Percentiles rank a stretch among this genome's conserved stretches.
Conservation (phyloP, 2,329 filamentous ascomycete genomes). For the Lachnellula occidentalis region DNA sequence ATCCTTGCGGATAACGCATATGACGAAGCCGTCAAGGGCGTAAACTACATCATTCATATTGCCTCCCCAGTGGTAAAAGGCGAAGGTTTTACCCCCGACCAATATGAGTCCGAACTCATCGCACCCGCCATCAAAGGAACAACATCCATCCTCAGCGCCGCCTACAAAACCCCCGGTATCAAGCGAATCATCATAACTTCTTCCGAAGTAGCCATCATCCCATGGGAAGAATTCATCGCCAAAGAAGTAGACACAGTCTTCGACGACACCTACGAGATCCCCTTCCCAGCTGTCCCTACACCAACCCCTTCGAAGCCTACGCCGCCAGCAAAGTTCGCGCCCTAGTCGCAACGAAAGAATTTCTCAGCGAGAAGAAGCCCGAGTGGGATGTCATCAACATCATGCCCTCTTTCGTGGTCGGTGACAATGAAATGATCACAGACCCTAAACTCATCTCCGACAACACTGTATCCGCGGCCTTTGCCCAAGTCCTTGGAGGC, state of each 20-base stretch:
- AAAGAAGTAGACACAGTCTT: slow-evolving; percentile 22
- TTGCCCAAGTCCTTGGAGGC: slow-evolving; percentile 15
- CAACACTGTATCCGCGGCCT: slow-evolving; percentile 13
- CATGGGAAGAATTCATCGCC: slow-evolving; percentile 18
- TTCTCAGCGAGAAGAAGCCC: slow-evolving; percentile 18
- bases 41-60: slow-evolving; percentile 33
- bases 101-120: slow-evolving; percentile 26
- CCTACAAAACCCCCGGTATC: slow-evolving; percentile 33
- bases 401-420: slow-evolving; percentile 21
- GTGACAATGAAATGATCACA: slow-evolving; percentile 20
- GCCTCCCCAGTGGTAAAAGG: slow-evolving; percentile 21
- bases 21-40: slow-evolving; percentile 36
- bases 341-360: slow-evolving; percentile 23
- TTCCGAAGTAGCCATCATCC: slow-evolving; percentile 40
- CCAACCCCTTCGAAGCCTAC: slow-evolving; percentile 27
- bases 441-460: slow-evolving; percentile 13
- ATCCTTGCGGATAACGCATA: slow-evolving; percentile 35
- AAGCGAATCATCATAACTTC: slow-evolving; percentile 40
- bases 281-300: slow-evolving; percentile 16
- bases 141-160: slow-evolving; percentile 34
- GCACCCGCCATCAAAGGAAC: slow-evolving; percentile 35
- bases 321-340: slow-evolving; percentile 28
- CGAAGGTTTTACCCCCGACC: slow-evolving; percentile 44
- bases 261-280: slow-evolving; percentile 17
- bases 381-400: slow-evolving; percentile 24